Conservation (phyloP, 441 rosid genomes). For the Bocquillonia castaneifolia region DNA sequence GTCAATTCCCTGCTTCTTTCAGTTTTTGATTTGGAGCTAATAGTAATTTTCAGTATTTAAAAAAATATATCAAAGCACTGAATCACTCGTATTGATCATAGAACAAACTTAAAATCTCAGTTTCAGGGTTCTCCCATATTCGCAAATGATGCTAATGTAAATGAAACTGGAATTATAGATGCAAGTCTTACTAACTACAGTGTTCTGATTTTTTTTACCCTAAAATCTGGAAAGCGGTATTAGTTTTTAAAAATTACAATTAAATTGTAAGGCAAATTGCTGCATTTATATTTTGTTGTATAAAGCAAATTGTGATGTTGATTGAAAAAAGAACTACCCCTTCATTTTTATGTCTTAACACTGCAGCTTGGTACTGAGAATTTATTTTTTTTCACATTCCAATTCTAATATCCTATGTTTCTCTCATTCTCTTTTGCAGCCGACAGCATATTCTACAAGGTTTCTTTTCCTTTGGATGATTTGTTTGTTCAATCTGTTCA, state of each 20-base stretch:
- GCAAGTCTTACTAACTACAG: not conserved
- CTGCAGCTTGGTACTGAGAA: not conserved
- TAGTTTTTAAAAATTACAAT: not conserved
- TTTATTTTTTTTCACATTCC: slow-evolving; percentile 7
- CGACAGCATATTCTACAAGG: slow-evolving; percentile 69
- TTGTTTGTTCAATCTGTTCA: slow-evolving; percentile 1
- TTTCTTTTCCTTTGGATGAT: slow-evolving; percentile 26
- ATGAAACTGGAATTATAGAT: not conserved
- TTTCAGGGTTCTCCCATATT: not conserved
- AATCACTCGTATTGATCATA: not conserved
- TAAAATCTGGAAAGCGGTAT: not conserved
- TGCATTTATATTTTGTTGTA: not conserved
- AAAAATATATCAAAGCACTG: not conserved
- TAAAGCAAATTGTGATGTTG: not conserved
- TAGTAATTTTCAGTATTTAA: not conserved
- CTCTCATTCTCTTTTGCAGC: slow-evolving; percentile 44
- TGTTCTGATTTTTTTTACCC: not conserved
- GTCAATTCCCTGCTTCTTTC: not conserved
- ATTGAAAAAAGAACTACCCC: not conserved
- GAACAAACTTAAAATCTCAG: not conserved
- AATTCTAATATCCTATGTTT: slow-evolving; percentile 19
- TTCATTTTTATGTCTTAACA: not conserved
- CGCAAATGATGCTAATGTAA: not conserved
- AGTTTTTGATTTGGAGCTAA: not conserved
- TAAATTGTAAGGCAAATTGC: no score